phyloP scores from a whole-genome alignment of 2,329 filamentous ascomycete species.

The Aspergillus candidus region DNA sequence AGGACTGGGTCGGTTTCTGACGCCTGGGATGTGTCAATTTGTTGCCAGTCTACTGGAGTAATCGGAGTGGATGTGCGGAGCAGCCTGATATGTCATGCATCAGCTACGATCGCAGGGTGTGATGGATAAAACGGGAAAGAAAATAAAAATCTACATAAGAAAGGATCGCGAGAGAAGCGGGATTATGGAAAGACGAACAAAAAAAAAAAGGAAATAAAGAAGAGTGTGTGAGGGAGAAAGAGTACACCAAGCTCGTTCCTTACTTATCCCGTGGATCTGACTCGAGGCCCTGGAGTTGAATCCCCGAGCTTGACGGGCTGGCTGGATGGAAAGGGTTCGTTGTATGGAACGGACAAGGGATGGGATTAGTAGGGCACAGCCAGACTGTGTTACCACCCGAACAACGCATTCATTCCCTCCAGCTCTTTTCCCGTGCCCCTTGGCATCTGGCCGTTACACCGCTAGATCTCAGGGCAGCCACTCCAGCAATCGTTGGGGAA shows the following conservation, averaged over 20 bases:
- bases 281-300: not conserved
- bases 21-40: slow-evolving; percentile 16
- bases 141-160: no score
- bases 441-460: slow-evolving; percentile 17
- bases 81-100: slow-evolving; percentile 21
- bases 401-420: slow-evolving; percentile 2
- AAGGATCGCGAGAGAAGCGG: not conserved
- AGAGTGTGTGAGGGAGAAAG: slow-evolving; percentile 1
- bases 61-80: slow-evolving; percentile 8
- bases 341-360: no score
- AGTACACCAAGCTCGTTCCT: not conserved
- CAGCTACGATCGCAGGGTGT: slow-evolving; percentile 6
- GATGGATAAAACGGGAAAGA: slow-evolving; percentile 3
- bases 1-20: slow-evolving; percentile 2
- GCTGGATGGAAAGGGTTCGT: no score
- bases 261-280: not conserved
- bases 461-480: slow-evolving; percentile 18
- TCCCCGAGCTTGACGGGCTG: no score
- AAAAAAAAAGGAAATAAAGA: slow-evolving; percentile 2
- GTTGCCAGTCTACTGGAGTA: slow-evolving; percentile 8
- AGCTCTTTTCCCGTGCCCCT: slow-evolving; percentile 4
- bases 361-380: no score
- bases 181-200: not conserved
- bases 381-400: not conserved
- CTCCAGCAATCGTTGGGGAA: slow-evolving; percentile 5